Evolutionary conservation across 768 basidiomycete genomes (phyloP).

Genomic region (Kwoniella pini): DNA sequence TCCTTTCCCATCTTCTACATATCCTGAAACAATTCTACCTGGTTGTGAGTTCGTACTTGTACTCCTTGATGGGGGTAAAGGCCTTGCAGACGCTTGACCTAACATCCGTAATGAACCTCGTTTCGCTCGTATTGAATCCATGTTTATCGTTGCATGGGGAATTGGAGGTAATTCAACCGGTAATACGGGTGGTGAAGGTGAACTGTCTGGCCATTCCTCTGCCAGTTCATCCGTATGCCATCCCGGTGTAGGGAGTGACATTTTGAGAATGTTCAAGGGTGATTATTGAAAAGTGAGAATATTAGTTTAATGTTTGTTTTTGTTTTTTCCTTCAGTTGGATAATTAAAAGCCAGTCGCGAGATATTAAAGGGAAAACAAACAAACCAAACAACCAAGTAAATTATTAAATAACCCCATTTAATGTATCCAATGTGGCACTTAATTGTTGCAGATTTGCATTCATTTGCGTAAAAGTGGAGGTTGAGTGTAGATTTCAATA

Average conservation of each 20-base stretch:
- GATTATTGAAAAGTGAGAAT: not conserved
- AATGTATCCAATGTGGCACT: no score
- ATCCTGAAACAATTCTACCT: slow-evolving; percentile 39
- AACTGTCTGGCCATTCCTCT: slow-evolving; percentile 81
- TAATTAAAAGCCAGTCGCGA: slow-evolving; percentile 16
- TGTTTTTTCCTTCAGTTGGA: slow-evolving; percentile 1
- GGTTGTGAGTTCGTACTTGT: slow-evolving; percentile 11
- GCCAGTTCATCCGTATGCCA: slow-evolving; percentile 72
- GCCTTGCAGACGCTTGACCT: slow-evolving; percentile 41
- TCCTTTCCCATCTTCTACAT: slow-evolving; percentile 32
- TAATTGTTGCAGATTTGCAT: no score
- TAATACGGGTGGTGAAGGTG: slow-evolving; percentile 43
- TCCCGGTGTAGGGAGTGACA: slow-evolving; percentile 35
- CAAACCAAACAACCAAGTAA: slow-evolving; percentile 9
- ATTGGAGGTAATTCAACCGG: slow-evolving; percentile 55
- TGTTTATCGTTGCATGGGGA: slow-evolving; percentile 55
- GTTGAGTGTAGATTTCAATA: not conserved
- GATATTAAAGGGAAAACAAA: not conserved
- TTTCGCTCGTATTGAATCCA: slow-evolving; percentile 37
- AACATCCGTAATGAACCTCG: slow-evolving; percentile 41
- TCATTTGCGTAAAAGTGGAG: no score
- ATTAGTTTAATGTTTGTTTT: slow-evolving; percentile 15
- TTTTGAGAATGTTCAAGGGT: slow-evolving; percentile 2
- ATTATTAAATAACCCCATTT: no score
- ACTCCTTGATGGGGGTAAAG: slow-evolving; percentile 29